Evolutionary conservation across 768 basidiomycete genomes (phyloP).

Genomic region (Tulasnella sp.): DNA sequence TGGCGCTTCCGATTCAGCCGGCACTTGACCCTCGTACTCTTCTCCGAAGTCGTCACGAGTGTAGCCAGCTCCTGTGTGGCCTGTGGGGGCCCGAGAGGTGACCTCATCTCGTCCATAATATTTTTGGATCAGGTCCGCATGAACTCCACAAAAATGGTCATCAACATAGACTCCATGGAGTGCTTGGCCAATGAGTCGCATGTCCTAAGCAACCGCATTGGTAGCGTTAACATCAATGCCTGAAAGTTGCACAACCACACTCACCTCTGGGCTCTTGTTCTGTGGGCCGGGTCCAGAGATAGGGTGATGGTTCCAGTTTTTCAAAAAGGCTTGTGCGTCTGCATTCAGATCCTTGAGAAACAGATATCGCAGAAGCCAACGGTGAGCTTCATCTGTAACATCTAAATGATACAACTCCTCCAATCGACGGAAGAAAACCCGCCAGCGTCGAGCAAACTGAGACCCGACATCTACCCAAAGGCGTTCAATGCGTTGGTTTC

Average conservation of each 20-base stretch:
- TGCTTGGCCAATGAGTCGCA: not conserved
- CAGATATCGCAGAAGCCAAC: not conserved
- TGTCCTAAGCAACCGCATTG: not conserved
- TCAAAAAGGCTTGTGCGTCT: not conserved
- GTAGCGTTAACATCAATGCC: not conserved
- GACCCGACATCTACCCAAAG: not conserved
- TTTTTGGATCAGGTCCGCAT: not conserved
- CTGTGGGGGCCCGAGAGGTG: not conserved
- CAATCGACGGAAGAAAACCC: not conserved
- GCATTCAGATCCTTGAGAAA: not conserved
- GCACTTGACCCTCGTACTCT: not conserved
- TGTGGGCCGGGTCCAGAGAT: not conserved
- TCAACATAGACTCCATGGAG: not conserved
- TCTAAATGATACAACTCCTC: not conserved
- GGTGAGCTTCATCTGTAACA: not conserved
- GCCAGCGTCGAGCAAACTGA: conserved; percentile 10
- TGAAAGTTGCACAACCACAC: not conserved
- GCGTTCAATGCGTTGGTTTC: not conserved
- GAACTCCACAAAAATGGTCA: not conserved
- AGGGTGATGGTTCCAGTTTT: not conserved
- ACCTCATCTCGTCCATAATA: not conserved
- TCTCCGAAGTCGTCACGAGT: not conserved
- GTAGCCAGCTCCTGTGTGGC: not conserved
- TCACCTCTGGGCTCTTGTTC: not conserved
- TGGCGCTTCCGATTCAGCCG: not conserved